A percentile compares a stretch with the other conserved stretches of the same genome.
Conservation (phyloP, 2,329 filamentous ascomycete species). For the Trichoderma asperellum region DNA sequence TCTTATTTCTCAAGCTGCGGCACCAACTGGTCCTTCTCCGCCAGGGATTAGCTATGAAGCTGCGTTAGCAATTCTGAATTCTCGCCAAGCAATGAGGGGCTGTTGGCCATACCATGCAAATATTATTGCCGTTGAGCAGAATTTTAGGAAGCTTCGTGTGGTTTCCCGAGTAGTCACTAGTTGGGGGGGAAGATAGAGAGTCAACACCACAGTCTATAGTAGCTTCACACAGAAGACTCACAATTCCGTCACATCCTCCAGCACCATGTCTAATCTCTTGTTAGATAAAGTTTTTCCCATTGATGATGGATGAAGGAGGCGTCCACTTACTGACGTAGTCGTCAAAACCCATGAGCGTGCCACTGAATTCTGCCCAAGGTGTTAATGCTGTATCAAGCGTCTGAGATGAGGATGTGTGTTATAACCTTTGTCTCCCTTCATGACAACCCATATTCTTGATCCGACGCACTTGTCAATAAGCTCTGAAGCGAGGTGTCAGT, state of each 20-base stretch:
- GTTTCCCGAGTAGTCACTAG: constrained; percentile 85
- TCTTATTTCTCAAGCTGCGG: constrained; percentile 32
- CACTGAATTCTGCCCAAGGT: constrained; percentile 77
- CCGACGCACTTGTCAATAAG: constrained; percentile 99
- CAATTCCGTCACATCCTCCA: constrained; percentile 98
- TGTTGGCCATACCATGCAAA: constrained; percentile 84
- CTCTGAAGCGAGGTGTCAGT: constrained; percentile 57
- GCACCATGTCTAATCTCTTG: constrained; percentile 80
- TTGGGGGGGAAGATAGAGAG: neutral
- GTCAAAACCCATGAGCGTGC: constrained; percentile 92
- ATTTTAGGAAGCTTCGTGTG: constrained; percentile 93
- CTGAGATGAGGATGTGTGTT: neutral
- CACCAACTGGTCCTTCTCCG: constrained; percentile 67
- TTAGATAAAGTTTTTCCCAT: neutral
- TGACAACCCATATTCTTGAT: constrained; percentile 96
- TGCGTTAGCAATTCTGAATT: constrained; percentile 21
- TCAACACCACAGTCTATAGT: neutral
- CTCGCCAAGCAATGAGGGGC: neutral
- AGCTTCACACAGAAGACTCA: constrained; percentile 49
- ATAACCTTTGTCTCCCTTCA: constrained; percentile 97
- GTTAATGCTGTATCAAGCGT: constrained; percentile 28
- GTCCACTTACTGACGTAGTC: constrained; percentile 95
- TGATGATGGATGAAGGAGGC: neutral
- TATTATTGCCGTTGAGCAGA: constrained; percentile 94
- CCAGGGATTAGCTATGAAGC: constrained; percentile 71